Evolutionary conservation across 1,139 yeast species (phyloP), one percentile per base, ranked within the genome.

Genomic region (Cylindricascospora bacillispora): DNA sequence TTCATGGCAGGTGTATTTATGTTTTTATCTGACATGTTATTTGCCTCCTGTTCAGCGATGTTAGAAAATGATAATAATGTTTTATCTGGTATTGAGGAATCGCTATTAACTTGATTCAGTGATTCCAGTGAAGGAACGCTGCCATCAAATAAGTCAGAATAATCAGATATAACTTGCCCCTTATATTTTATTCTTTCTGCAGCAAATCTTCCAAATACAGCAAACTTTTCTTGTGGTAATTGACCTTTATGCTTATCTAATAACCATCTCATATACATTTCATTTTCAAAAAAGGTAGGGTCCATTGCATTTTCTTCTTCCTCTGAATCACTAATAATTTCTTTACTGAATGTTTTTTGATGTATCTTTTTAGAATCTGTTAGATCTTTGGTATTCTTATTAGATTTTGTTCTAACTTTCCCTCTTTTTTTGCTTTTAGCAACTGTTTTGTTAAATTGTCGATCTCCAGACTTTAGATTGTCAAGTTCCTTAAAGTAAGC

Each of bases 261-360:
- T 28, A 52, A 29, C 37, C 39, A 48, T 32, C 54, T 45, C 49
- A 52, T 35, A 27, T 41, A 52, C 45, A 43, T 44, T 33, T 53
- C 58, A 35, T 53, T 53, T 33, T 53, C 56, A 33, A 46, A 53
- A 28, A 52, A 52, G 3, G 44, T 35, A 5, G 54, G 41, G 24
- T 41, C 39, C 25, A 41, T 28, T 1, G 24, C 12, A 5, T 37
- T 42, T 13, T 45, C 49, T 4, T 43, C 51, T 17, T 44, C 49
- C 15, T 52, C 57, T 11, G 56, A 52, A 31, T 52, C 57, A 29
- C 45, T 40, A 18, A 52, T 51, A 26, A 41, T 46, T 27, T 48
- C 56, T 26, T 45, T 50, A 32, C 56, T 52, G 2, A 43, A 39
- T 10, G 46, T 35, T 4, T 26, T 12, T 10, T 24, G 22, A 9